Conservation (phyloP, 2,329 filamentous ascomycete genomes). For the Tolypocladium pustulatum region DNA sequence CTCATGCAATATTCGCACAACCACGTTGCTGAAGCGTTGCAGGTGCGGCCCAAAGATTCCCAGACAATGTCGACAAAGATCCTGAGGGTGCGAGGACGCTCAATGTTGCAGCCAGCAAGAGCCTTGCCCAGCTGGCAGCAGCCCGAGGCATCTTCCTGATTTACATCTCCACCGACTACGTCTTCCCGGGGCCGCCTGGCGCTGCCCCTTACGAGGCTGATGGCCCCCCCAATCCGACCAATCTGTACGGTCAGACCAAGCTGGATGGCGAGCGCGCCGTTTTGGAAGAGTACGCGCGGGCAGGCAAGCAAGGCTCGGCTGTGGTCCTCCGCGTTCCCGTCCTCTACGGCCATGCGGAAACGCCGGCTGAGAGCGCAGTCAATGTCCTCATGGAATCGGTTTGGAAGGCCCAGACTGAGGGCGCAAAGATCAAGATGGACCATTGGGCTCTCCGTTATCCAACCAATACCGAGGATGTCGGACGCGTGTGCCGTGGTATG, state of each 20-base stretch:
- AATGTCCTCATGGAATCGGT: conserved; percentile 71
- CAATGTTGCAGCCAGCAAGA: conserved; percentile 61
- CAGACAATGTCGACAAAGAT: conserved; percentile 74
- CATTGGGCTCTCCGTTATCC: conserved; percentile 79
- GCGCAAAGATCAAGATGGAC: conserved; percentile 63
- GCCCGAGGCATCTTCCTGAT: conserved; percentile 52
- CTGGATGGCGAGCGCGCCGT: conserved; percentile 53
- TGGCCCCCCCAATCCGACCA: conserved; percentile 57
- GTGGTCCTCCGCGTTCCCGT: conserved; percentile 74
- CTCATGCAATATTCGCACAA: no score
- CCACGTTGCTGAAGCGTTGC: neutral
- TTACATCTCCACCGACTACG: conserved; percentile 77
- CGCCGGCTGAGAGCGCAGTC: conserved; percentile 66
- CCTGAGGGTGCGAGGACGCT: conserved; percentile 63
- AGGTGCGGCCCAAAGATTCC: conserved; percentile 82
- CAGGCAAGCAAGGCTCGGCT: conserved; percentile 41
- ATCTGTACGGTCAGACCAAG: conserved; percentile 60
- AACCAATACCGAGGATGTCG: conserved; percentile 82
- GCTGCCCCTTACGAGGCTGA: conserved; percentile 71
- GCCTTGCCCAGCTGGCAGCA: conserved; percentile 57
- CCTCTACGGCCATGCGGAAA: conserved; percentile 68
- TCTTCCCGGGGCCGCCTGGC: conserved; percentile 63
- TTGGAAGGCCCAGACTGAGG: conserved; percentile 59
- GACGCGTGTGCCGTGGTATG: conserved; percentile 59
- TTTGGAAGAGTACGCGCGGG: conserved; percentile 45